Evolutionary conservation across 306 rosid species (phyloP), one percentile per base, ranked within the genome.

Genomic region (Chamaecrista fasciculata): DNA sequence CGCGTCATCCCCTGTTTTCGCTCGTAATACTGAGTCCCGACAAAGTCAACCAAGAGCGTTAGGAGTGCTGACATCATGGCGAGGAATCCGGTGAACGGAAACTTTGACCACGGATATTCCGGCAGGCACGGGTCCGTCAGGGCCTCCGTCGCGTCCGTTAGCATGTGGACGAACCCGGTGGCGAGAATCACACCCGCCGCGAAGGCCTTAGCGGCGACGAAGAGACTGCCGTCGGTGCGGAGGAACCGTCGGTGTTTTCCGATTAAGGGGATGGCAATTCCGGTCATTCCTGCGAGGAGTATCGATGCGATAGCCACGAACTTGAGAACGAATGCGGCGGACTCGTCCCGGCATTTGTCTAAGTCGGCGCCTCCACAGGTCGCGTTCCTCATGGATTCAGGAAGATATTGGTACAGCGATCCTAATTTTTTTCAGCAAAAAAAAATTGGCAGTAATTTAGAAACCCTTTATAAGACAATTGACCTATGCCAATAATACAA

Each of bases 181-280:
- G 97, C 92, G 0, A 95, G 88, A 36, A 95, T 95, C 0, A 95
- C 99, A 0, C 99, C 97, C 4, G 99, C 99, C 6, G 99, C 97
- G 48, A 95, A 95, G 3, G 99, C 95, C 64, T 94, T 92, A 0
- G 96, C 82, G 0, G 87, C 86, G 0, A 94, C 88, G 55, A 94
- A 94, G 42, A 88, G 75, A 72, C 78, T 91, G 0, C 99, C 83
- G 51, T 94, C 99, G 5, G 96, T 85, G 4, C 83, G 82, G 12
- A 94, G 89, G 49, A 82, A 85, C 1, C 85, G 63, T 1, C 89
- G 78, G 42, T 80, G 85, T 55, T 39, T 87, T 0, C 97, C 95
- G 48, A 84, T 47, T 16, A 94, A 76, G 0, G 99, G 99, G 31
- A 94, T 74, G 1, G 96, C 92, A 7, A 94, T 49, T 18, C 99